These are phyloP conservation scores for Dalbergia oliveri DNA, from an alignment of 306 rosid species.

Conservation along the genomic window DNA sequence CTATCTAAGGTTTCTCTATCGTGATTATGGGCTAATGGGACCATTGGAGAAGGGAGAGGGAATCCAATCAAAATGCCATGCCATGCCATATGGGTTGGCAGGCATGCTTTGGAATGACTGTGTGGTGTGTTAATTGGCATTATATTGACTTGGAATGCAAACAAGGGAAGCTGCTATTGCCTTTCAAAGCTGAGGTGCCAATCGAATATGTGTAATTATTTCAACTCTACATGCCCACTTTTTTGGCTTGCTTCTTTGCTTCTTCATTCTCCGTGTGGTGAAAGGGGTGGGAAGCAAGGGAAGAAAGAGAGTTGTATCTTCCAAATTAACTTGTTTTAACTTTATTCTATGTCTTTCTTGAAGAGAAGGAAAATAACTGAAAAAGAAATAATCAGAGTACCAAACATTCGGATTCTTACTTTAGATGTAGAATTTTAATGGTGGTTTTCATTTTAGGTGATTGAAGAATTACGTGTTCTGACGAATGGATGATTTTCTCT, in stretches of 20 bases:
- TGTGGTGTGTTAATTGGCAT: slow-evolving; percentile 54
- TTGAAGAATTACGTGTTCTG: background rate
- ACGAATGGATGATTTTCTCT: too few relatives aligned
- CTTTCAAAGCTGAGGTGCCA: slow-evolving; percentile 65
- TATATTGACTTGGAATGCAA: slow-evolving; percentile 58
- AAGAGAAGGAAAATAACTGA: background rate
- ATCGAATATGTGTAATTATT: slow-evolving; percentile 57
- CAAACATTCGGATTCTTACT: background rate
- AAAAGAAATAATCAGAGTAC: background rate
- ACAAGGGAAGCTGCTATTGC: slow-evolving; percentile 59
- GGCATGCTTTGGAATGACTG: slow-evolving; percentile 49
- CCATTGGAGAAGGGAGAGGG: slow-evolving; percentile 47
- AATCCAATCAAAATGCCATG: slow-evolving; percentile 46
- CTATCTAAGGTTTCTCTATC: slow-evolving; percentile 38
- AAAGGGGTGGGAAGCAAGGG: slow-evolving; percentile 17
- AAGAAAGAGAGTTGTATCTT: slow-evolving; percentile 42
- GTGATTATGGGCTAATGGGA: slow-evolving; percentile 48
- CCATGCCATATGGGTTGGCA: slow-evolving; percentile 42
- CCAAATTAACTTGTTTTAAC: slow-evolving; percentile 37
- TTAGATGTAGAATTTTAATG: background rate
- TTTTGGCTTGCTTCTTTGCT: slow-evolving; percentile 39
- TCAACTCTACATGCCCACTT: slow-evolving; percentile 43
- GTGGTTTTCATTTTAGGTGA: background rate
- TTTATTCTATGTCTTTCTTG: slow-evolving; percentile 42
- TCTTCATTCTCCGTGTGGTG: slow-evolving; percentile 29